These are phyloP conservation scores for Cytospora schulzeri DNA, from an alignment of 2,329 filamentous ascomycete species.

Conservation along the genomic window DNA sequence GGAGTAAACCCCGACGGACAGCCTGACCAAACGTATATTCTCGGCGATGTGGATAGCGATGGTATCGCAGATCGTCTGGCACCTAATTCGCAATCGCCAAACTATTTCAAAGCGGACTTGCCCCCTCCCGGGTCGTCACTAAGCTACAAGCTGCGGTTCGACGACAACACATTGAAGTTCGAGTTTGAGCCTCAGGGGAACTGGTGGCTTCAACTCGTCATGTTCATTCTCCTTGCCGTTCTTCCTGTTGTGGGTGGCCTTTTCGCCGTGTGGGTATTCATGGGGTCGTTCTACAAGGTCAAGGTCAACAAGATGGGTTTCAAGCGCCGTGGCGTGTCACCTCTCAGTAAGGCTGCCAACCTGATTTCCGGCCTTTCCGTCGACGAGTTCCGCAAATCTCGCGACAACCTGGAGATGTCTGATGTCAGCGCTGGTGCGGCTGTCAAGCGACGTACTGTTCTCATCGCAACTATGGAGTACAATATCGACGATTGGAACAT, in stretches of 20 bases:
- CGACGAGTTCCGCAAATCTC: constrained; percentile 33
- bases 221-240: constrained; percentile 56
- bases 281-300: constrained; percentile 63
- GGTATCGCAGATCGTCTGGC: constrained; percentile 63
- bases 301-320: constrained; percentile 40
- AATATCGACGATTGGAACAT: constrained; percentile 71
- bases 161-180: constrained; percentile 57
- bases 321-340: constrained; percentile 34
- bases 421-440: constrained; percentile 25
- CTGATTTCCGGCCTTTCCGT: constrained; percentile 38
- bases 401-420: constrained; percentile 32
- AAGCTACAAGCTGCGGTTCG: constrained; percentile 56
- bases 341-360: constrained; percentile 33
- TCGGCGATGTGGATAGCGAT: constrained; percentile 65
- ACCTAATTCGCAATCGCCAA: constrained; percentile 56
- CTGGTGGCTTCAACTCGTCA: constrained; percentile 52
- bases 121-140: constrained; percentile 56
- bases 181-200: constrained; percentile 56
- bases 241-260: constrained; percentile 54
- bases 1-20: constrained; percentile 65
- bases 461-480: constrained; percentile 75
- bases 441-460: constrained; percentile 51
- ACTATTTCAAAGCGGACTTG: constrained; percentile 61
- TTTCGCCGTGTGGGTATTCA: constrained; percentile 57
- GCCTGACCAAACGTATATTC: constrained; percentile 61